Evolutionary conservation across 805 yeast species (phyloP), one percentile per base, ranked within the genome.

Genomic region (Candida multigemmis): DNA sequence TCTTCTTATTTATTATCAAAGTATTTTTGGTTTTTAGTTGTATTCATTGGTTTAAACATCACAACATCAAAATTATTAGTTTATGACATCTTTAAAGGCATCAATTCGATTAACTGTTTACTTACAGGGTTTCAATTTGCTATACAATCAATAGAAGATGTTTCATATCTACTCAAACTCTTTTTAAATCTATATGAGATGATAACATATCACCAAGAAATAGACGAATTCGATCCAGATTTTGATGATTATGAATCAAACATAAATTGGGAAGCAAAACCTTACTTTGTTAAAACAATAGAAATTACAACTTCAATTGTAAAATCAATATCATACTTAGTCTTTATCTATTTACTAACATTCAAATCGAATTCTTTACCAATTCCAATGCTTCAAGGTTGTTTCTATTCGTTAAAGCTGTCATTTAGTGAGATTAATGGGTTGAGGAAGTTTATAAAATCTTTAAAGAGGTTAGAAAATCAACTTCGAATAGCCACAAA

Each of bases 61-160:
- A 42, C 53, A 13, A 50, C 76, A 32, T 70, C 81, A 16, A 59
- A 59, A 26, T 53, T 67, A 14, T 68, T 81, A 39, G 65, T 76
- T n/a, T 70, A 71, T 36, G 71, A 66, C 35, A 60, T 70, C 1
- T 70, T 70, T 35, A 63, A 60, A 29, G 67, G 67, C 19, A 54
- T 55, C 37, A 73, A 57, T 28, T 53, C 82, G 12, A 68, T 73
- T 24, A 64, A 72, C 3, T 73, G 74, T 38, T 54, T 81, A 21
- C 62, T 78, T 28, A 77, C 83, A 48, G 87, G 86, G 1, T 77
- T 83, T 46, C 91, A 83, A 42, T 77, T 78, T 43, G 77, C 80
- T 3, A 57, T 83, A 32, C 58, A 78, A 33, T 67, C 71, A 13
- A 60, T 78, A 17, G 77, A 74, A 24, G 46, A 72, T 14, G 39